Evolutionary conservation across 176 grass and related monocot species (phyloP), one percentile per base, ranked within the genome.

Genomic region (Zoysia pacifica): DNA sequence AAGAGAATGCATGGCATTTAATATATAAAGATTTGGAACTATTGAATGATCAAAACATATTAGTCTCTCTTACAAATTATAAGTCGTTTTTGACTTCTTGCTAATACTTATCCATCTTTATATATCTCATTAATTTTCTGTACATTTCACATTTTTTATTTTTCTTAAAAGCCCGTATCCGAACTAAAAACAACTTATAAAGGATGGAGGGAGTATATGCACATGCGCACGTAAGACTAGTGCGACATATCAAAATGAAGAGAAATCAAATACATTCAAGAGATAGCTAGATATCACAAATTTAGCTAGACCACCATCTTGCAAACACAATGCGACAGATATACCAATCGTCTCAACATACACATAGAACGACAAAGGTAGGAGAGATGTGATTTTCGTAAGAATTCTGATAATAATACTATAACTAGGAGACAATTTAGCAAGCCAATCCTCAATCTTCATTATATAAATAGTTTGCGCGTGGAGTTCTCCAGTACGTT

Each of bases 301-400:
- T 56, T 14, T 70, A 4, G 14, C 37, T 66, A 41, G 36, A 53
- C 39, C 47, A 78, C 53, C 28, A 67, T 60, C 6, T 15, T 55
- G 40, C 11, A 15, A 45, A 78, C 75, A 71, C 52, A 64, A 64
- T 9, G 5, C 43, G 56, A 51, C 5, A 71, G 11, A 39, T 75
- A 86, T 78, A 86, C 0, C 52, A 75, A 81, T 75, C n/a, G 75
- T 86, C 62, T 54, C 38, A 72, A 62, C 14, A 4, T 15, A 76
- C n/a, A 63, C 76, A 76, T 48, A 70, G 39, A 40, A 58, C 14
- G 15, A 50, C 14, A 76, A 46, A 40, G 62, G 28, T 4, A 1
- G 41, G 15, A 49, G 39, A 65, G 19, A 48, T 37, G 51, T 37
- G 39, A 82, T 73, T 36, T 67, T 61, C 61, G 56, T 54, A 6